A percentile compares a stretch with the other conserved stretches of the same genome.
These are phyloP conservation scores for Colletotrichum kahawae DNA, from an alignment of 2,329 filamentous ascomycete genomes.

Conservation along the genomic window DNA sequence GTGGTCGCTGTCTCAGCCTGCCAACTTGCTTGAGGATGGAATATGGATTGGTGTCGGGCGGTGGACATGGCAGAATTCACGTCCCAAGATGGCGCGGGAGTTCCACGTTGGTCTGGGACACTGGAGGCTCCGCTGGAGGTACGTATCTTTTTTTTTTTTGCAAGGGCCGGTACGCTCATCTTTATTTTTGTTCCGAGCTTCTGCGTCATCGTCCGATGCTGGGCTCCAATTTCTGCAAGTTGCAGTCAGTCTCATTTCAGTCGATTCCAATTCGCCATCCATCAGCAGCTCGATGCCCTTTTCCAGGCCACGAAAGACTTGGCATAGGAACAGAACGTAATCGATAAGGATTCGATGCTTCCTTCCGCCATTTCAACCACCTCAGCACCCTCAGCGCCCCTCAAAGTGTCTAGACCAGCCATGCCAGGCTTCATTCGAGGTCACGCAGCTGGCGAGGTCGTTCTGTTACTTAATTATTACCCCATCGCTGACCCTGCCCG, in stretches of 20 bases:
- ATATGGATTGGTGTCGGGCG: neutral
- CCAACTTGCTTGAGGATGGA: neutral
- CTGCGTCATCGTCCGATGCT: slow-evolving; percentile 18
- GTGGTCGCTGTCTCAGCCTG: neutral
- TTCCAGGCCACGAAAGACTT: neutral
- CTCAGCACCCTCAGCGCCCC: neutral
- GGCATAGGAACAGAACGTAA: neutral
- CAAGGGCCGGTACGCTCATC: neutral
- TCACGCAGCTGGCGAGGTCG: slow-evolving; percentile 8
- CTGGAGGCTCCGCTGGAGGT: neutral
- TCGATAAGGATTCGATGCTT: neutral
- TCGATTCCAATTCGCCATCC: neutral
- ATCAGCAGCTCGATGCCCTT: neutral
- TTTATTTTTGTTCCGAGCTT: neutral
- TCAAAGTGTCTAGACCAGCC: slow-evolving; percentile 6
- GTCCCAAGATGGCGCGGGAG: slow-evolving; percentile 9
- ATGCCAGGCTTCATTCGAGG: slow-evolving; percentile 3
- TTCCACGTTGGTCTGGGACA: slow-evolving; percentile 6
- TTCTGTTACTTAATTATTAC: slow-evolving; percentile 26
- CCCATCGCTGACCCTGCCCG: slow-evolving; percentile 18
- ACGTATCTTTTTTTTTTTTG: neutral
- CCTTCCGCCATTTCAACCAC: neutral
- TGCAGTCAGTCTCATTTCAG: neutral
- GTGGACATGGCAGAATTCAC: slow-evolving; percentile 12
- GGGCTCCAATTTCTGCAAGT: neutral